phyloP scores from a whole-genome alignment of 2,329 filamentous ascomycete genomes.

The Diaporthe sp. region DNA sequence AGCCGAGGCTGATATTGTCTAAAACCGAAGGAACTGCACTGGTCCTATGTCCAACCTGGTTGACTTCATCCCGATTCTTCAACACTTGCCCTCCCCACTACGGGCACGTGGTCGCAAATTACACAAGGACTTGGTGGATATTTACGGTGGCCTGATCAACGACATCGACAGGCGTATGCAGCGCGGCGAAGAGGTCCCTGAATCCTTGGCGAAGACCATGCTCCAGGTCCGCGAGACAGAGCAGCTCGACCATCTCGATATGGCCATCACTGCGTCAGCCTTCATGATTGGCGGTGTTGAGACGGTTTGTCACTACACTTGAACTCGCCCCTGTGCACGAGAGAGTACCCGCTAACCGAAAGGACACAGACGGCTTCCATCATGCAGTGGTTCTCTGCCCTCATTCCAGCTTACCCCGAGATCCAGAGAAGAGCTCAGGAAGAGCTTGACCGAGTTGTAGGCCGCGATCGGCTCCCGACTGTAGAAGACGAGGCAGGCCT shows the following conservation, averaged over 20 bases:
- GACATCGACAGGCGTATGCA: neutral
- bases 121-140: neutral
- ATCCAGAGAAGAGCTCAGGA: constrained; percentile 13
- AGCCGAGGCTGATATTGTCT: neutral
- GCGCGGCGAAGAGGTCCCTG: neutral
- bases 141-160: constrained; percentile 2
- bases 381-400: constrained; percentile 30
- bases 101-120: constrained; percentile 1
- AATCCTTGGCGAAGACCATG: constrained; percentile 15
- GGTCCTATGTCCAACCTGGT: constrained; percentile 13
- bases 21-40: neutral
- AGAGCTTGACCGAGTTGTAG: constrained; percentile 25
- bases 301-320: neutral
- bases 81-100: neutral
- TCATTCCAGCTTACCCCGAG: constrained; percentile 14
- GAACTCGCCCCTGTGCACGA: neutral
- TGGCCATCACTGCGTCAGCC: constrained; percentile 26
- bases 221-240: constrained; percentile 1
- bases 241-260: constrained; percentile 22
- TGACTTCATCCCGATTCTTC: constrained; percentile 14
- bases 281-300: constrained; percentile 28
- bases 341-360: neutral
- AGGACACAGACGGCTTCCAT: constrained; percentile 21
- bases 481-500: constrained; percentile 14
- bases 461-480: constrained; percentile 1